These are phyloP conservation scores for Dipodascus geniculatus DNA, from an alignment of 805 yeast genomes.

Conservation along the genomic window DNA sequence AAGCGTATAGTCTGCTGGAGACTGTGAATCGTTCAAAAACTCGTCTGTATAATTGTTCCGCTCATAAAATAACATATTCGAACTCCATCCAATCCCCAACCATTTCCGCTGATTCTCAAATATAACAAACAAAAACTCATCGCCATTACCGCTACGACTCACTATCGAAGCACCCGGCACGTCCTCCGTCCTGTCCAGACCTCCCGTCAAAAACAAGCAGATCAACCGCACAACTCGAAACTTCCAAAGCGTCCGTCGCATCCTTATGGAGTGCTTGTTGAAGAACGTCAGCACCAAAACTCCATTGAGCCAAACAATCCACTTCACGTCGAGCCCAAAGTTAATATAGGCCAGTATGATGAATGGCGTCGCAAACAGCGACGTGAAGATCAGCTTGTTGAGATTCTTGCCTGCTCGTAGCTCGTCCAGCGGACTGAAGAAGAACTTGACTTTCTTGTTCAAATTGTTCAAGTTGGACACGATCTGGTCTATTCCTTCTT, in stretches of 20 bases:
- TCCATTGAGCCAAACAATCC: conserved; percentile 47
- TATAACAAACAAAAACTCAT: conserved; percentile 70
- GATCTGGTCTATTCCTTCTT: conserved; percentile 39
- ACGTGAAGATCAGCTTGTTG: conserved; percentile 70
- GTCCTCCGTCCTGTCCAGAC: conserved; percentile 49
- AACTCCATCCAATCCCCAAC: conserved; percentile 97
- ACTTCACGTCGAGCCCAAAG: conserved; percentile 60
- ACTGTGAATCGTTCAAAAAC: conserved; percentile 71
- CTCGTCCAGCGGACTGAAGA: conserved; percentile 72
- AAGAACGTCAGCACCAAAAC: conserved; percentile 64
- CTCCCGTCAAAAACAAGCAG: conserved; percentile 76
- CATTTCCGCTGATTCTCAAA: conserved; percentile 94
- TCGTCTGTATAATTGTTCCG: conserved; percentile 97
- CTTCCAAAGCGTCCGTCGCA: conserved; percentile 78
- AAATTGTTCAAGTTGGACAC: conserved; percentile 65
- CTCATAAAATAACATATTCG: conserved; percentile 82
- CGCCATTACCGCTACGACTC: conserved; percentile 36
- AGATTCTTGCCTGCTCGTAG: conserved; percentile 77
- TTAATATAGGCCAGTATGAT: conserved; percentile 43
- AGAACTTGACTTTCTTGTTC: conserved; percentile 61
- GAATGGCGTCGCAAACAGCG: conserved; percentile 76
- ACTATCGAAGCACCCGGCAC: conserved; percentile 19
- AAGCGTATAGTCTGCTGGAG: conserved; percentile 65
- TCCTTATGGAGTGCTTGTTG: conserved; percentile 71
- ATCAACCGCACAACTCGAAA: conserved; percentile 56